Conservation (phyloP, 192 early-diverging fungal genomes). For the Entomortierella parvispora region DNA sequence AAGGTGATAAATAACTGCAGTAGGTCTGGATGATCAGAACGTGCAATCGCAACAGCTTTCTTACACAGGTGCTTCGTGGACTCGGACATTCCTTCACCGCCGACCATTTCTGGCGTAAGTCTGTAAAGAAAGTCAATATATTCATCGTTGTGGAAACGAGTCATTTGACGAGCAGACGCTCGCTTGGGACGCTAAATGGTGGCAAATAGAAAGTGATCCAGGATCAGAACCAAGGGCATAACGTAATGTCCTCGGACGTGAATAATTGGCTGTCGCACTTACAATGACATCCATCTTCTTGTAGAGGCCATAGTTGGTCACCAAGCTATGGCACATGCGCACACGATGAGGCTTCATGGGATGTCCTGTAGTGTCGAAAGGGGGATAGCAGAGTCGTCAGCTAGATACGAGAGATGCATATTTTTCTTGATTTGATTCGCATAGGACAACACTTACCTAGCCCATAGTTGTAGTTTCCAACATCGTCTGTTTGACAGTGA, state of each 20-base stretch:
- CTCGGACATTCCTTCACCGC: slow-evolving; percentile 59
- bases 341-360: slow-evolving; percentile 98
- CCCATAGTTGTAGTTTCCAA: slow-evolving; percentile 91
- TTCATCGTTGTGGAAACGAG: slow-evolving; percentile 93
- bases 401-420: not conserved
- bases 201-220: not conserved
- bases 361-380: slow-evolving; percentile 64
- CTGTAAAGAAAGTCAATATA: slow-evolving; percentile 89
- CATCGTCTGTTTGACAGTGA: slow-evolving; percentile 56
- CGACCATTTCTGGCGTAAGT: slow-evolving; percentile 81
- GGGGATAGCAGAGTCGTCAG: not conserved
- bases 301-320: slow-evolving; percentile 92
- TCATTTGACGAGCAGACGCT: slow-evolving; percentile 87
- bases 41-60: not conserved
- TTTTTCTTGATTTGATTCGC: not conserved
- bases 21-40: not conserved
- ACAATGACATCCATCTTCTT: slow-evolving; percentile 89
- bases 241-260: not conserved
- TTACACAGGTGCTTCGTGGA: slow-evolving; percentile 67
- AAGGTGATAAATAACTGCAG: not conserved
- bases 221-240: not conserved
- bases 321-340: slow-evolving; percentile 92
- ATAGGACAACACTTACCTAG: slow-evolving; percentile 54
- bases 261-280: too few relatives aligned
- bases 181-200: slow-evolving; percentile 65